Evolutionary conservation across 2,329 filamentous ascomycete species (phyloP), one percentile per base, ranked within the genome.

Genomic region (Clonostachys solani): DNA sequence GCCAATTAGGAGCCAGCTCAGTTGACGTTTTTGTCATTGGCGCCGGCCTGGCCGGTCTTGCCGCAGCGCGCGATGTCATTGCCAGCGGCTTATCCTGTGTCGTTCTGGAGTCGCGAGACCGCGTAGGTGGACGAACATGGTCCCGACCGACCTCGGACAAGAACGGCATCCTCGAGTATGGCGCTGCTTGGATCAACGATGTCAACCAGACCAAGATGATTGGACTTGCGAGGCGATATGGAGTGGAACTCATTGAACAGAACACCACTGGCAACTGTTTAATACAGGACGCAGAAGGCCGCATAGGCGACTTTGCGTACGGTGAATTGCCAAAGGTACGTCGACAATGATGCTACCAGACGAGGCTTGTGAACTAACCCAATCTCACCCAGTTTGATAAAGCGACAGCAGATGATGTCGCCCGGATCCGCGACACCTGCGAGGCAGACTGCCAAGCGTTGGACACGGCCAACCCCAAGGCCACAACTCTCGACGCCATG

Each of bases 121-220:
- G 73, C 0, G 71, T 79, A 1, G 76, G 77, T 0, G 77, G 77
- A 7, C 80, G 80, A 58, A 77, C 72, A 0, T 74, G 65, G 60
- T 73, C 66, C 5, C 49, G 60, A 4, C 57, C 61, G 2, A 50
- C 62, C 9, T 52, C 60, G 2, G 49, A 59, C 34, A 66, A 56
- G 29, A 59, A 57, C 4, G 72, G 70, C 0, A 49, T 62, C 0
- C 65, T 73, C 7, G 80, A 83, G 18, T 55, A 81, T 0, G 80
- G 80, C 4, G 80, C 77, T 0, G 77, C 76, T 0, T 84, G 80
- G 80, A 74, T 83, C 52, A 83, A 84, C 51, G 74, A 81, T 45
- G 71, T 63, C 2, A 77, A 71, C 44, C 78, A 83, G 51, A 60
- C 50, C 23, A 60, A 60, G 23, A 69, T 80, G 49, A 71, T 59